Percentiles rank a stretch among this genome's conserved stretches.
These are phyloP conservation scores for Quercus lobata DNA, from an alignment of 331 rosid species.

Conservation along the genomic window DNA sequence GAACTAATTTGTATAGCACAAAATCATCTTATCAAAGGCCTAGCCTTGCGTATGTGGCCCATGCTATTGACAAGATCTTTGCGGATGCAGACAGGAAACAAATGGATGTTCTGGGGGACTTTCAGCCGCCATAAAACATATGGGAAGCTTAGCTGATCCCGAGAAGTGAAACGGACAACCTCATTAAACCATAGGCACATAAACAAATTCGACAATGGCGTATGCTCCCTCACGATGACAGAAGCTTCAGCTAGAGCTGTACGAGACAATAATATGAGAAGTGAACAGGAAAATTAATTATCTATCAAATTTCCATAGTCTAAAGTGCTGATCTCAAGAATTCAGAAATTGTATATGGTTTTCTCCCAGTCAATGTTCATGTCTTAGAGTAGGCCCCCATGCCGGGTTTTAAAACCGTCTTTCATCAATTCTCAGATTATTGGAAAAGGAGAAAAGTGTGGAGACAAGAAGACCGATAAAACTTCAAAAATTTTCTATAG, in stretches of 20 bases:
- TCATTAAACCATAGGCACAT: conserved; percentile 97
- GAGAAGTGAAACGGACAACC: conserved; percentile 90
- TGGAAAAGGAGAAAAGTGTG: not conserved
- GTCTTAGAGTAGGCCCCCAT: not conserved
- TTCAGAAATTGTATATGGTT: not conserved
- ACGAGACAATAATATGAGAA: conserved; percentile 19
- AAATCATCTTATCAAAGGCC: conserved; percentile 59
- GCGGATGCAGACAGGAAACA: conserved; percentile 92
- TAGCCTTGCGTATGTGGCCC: conserved; percentile 95
- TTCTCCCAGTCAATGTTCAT: not conserved
- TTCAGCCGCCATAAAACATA: conserved; percentile 83
- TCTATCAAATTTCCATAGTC: conserved; percentile 2
- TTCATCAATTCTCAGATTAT: not conserved
- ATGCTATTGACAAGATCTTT: conserved; percentile 96
- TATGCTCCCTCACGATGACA: conserved; percentile 77
- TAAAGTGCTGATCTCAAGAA: not conserved
- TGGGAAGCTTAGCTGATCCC: conserved; percentile 99
- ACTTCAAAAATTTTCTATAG: too few species aligned
- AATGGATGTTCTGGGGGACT: conserved; percentile 52
- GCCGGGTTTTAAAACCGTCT: not conserved
- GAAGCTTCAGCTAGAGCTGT: conserved; percentile 95
- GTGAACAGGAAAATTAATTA: conserved; percentile 6
- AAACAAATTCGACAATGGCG: conserved; percentile 55
- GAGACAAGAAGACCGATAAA: not conserved
- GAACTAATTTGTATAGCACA: not conserved